A percentile compares a stretch with the other conserved stretches of the same genome.
These are phyloP conservation scores for Hypoxylon sp. DNA, from an alignment of 2,329 filamentous ascomycete genomes.

Conservation along the genomic window DNA sequence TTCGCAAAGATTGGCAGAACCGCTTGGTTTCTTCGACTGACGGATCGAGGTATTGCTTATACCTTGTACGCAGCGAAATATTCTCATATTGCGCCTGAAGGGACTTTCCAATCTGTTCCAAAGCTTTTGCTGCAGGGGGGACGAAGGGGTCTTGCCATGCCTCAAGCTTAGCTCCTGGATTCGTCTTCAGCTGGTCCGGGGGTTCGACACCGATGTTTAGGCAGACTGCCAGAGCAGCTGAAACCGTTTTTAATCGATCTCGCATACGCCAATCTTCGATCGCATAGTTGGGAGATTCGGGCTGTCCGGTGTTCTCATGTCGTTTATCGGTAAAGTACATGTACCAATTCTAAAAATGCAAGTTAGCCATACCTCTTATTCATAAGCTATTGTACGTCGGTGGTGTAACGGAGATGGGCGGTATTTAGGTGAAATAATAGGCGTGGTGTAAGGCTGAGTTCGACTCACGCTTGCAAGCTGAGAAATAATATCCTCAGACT, in stretches of 20 bases:
- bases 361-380: slow-evolving; percentile 34
- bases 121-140: slow-evolving; percentile 83
- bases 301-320: slow-evolving; percentile 93
- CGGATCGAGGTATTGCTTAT: slow-evolving; percentile 96
- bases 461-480: slow-evolving; percentile 82
- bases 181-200: slow-evolving; percentile 96
- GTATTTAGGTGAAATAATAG: slow-evolving; percentile 5
- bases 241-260: slow-evolving; percentile 96
- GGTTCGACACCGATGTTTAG: slow-evolving; percentile 98
- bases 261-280: slow-evolving; percentile 98
- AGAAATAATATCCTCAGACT: slow-evolving; percentile 89
- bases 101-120: slow-evolving; percentile 95
- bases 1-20: slow-evolving; percentile 89
- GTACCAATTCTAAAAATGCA: slow-evolving; percentile 85
- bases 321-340: slow-evolving; percentile 99
- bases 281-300: slow-evolving; percentile 75
- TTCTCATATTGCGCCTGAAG: slow-evolving; percentile 98
- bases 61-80: slow-evolving; percentile 92
- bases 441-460: slow-evolving; percentile 15
- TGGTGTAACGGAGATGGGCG: slow-evolving; percentile 1
- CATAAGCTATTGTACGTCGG: background rate
- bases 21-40: slow-evolving; percentile 98
- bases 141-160: slow-evolving; percentile 96
- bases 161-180: slow-evolving; percentile 91
- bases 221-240: slow-evolving; percentile 92